Conservation (phyloP, 495 filamentous ascomycete species). For the Tuber melanosporum region DNA sequence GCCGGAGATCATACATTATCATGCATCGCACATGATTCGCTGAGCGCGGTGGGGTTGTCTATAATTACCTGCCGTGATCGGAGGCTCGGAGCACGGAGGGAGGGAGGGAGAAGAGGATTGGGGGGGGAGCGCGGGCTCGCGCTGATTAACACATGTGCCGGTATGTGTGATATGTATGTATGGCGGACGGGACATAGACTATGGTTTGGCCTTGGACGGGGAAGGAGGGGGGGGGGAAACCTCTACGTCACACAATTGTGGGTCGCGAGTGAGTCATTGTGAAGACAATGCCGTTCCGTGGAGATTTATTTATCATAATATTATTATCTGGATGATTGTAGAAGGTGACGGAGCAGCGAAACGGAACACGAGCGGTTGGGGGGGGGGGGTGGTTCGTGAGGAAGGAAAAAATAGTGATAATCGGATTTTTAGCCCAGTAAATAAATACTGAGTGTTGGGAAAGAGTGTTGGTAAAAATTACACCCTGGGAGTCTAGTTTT, state of each 20-base stretch:
- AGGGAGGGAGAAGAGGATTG: not conserved
- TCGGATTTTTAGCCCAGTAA: no score
- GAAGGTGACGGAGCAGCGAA: not conserved
- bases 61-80: slow-evolving; percentile 2
- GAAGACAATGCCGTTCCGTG: not conserved
- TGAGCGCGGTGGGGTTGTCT: not conserved
- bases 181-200: not conserved
- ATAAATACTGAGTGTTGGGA: no score
- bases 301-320: not conserved
- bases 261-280: not conserved
- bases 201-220: not conserved
- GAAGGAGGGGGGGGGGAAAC: no score
- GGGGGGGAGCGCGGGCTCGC: not conserved
- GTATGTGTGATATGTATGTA: not conserved
- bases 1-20: no score
- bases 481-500: no score
- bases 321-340: not conserved
- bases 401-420: no score
- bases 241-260: not conserved
- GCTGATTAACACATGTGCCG: not conserved
- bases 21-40: not conserved
- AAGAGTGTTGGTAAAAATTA: no score
- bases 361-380: not conserved
- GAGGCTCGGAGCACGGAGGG: not conserved
- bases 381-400: no score